Evolutionary conservation across 768 basidiomycete genomes (phyloP).

Genomic region (Lepiota brunneoincarnata): DNA sequence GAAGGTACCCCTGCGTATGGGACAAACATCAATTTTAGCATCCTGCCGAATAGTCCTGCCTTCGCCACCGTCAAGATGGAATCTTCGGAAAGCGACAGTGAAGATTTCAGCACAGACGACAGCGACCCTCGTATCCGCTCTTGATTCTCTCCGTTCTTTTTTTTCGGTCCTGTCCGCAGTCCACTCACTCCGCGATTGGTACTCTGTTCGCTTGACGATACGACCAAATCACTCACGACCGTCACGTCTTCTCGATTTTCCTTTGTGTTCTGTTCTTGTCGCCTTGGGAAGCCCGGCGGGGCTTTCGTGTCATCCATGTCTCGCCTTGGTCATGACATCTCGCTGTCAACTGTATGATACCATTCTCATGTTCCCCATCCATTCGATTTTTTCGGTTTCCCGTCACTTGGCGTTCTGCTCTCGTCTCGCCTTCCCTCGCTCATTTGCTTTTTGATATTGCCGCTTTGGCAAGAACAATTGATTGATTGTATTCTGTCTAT

Average conservation of each 20-base stretch:
- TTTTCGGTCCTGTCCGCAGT: slow-evolving; percentile 12
- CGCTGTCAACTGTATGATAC: slow-evolving; percentile 18
- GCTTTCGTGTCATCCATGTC: slow-evolving; percentile 12
- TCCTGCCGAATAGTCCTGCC: slow-evolving; percentile 67
- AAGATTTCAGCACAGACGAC: slow-evolving; percentile 55
- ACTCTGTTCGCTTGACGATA: slow-evolving; percentile 7
- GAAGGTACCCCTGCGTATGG: slow-evolving; percentile 70
- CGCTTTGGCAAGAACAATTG: too few species aligned
- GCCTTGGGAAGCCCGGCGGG: slow-evolving; percentile 1
- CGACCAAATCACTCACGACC: slow-evolving; percentile 16
- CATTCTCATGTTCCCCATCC: slow-evolving; percentile 7
- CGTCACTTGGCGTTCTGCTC: slow-evolving; percentile 7
- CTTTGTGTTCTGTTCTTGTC: slow-evolving; percentile 15
- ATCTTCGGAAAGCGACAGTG: slow-evolving; percentile 64
- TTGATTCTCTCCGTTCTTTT: slow-evolving; percentile 18
- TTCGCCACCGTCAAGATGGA: slow-evolving; percentile 62
- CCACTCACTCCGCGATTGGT: slow-evolving; percentile 10
- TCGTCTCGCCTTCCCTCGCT: slow-evolving; percentile 1
- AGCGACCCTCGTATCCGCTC: slow-evolving; percentile 31
- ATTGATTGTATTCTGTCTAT: not conserved
- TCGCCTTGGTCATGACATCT: slow-evolving; percentile 30
- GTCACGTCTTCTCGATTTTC: slow-evolving; percentile 16
- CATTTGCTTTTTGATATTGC: slow-evolving; percentile 11
- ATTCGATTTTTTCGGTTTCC: slow-evolving; percentile 1
- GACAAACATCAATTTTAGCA: slow-evolving; percentile 80